phyloP scores from a whole-genome alignment of 129 eudicot genomes.

The Tagetes patula region DNA sequence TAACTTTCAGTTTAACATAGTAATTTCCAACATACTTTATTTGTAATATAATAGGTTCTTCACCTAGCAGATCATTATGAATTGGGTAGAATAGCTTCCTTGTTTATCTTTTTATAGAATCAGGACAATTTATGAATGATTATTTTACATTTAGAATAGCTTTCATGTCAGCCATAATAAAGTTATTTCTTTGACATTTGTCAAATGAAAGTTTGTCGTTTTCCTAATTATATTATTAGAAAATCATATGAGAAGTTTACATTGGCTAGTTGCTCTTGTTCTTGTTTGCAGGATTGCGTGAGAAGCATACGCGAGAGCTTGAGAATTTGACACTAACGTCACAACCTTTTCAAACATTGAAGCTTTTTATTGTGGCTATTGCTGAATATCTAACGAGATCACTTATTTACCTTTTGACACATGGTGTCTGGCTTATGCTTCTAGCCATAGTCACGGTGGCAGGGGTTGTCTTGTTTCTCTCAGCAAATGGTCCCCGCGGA shows the following conservation, averaged over 20 bases:
- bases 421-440: conserved; percentile 64
- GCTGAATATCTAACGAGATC: conserved; percentile 55
- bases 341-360: conserved; percentile 74
- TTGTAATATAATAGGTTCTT: background rate
- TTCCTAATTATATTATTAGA: background rate
- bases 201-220: background rate
- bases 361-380: conserved; percentile 66
- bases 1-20: background rate
- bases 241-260: background rate
- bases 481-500: conserved; percentile 65
- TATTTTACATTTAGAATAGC: background rate
- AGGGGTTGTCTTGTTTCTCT: conserved; percentile 46
- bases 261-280: conserved; percentile 14
- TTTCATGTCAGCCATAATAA: background rate
- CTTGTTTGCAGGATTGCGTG: conserved; percentile 66
- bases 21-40: background rate
- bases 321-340: conserved; percentile 64
- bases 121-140: background rate
- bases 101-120: background rate
- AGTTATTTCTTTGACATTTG: background rate
- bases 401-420: conserved; percentile 55
- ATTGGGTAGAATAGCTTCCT: conserved; percentile 3
- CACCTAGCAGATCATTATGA: background rate
- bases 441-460: conserved; percentile 36
- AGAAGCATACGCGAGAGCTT: conserved; percentile 68